A percentile compares a stretch with the other conserved stretches of the same genome.
These are phyloP conservation scores for Fragaria iinumae DNA, from an alignment of 306 rosid genomes.

Conservation along the genomic window DNA sequence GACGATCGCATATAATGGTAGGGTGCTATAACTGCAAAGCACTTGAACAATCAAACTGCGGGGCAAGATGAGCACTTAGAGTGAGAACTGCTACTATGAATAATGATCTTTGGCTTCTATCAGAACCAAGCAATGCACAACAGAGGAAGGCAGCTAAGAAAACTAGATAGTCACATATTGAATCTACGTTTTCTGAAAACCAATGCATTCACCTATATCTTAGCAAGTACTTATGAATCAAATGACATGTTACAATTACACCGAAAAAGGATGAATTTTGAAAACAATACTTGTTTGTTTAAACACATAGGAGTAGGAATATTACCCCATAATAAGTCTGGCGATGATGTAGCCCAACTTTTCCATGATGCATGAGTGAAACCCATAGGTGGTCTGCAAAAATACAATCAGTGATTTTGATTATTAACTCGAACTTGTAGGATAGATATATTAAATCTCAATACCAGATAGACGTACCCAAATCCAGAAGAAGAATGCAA, in stretches of 20 bases:
- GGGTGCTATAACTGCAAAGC: constrained; percentile 86
- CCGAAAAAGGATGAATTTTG: not conserved
- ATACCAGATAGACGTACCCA: constrained; percentile 40
- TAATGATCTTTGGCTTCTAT: not conserved
- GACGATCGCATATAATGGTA: constrained; percentile 72
- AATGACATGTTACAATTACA: not conserved
- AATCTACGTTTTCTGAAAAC: not conserved
- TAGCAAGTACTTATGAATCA: not conserved
- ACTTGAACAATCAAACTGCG: constrained; percentile 85
- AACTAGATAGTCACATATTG: not conserved
- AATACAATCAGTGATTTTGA: not conserved
- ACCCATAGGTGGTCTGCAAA: constrained; percentile 73
- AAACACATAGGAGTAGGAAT: not conserved
- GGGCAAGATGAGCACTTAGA: not conserved
- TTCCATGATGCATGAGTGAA: constrained; percentile 86
- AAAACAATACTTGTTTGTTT: not conserved
- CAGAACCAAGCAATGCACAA: not conserved
- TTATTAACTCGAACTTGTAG: not conserved
- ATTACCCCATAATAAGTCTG: constrained; percentile 81
- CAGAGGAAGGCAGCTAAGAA: not conserved
- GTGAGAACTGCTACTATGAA: not conserved
- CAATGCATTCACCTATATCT: not conserved
- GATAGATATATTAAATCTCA: not conserved
- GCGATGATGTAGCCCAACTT: constrained; percentile 60
- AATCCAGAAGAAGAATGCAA: constrained; percentile 95